A percentile compares a stretch with the other conserved stretches of the same genome.
These are phyloP conservation scores for Aspergillus haitiensis DNA, from an alignment of 495 filamentous ascomycete species.

Conservation along the genomic window DNA sequence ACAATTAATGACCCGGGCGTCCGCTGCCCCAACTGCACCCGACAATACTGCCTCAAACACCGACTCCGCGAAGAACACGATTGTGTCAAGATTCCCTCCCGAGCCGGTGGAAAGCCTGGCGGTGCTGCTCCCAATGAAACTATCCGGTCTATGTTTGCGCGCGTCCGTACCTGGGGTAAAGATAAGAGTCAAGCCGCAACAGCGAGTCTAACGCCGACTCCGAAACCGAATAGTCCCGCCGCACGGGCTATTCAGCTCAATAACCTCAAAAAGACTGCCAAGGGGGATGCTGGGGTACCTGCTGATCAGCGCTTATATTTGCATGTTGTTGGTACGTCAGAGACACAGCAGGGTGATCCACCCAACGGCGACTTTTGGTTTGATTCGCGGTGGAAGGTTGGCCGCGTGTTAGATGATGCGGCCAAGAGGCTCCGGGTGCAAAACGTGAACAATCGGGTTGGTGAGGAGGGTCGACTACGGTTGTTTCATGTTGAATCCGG, in stretches of 20 bases:
- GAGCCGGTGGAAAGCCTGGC: constrained; percentile 48
- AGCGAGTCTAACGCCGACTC: constrained; percentile 47
- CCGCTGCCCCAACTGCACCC: constrained; percentile 75
- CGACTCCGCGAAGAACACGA: constrained; percentile 85
- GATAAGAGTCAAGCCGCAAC: constrained; percentile 55
- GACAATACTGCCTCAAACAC: constrained; percentile 90
- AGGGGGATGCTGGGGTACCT: constrained; percentile 80
- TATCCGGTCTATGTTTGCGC: constrained; percentile 60
- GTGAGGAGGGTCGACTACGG: constrained; percentile 75
- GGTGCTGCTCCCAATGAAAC: constrained; percentile 37
- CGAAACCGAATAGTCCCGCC: constrained; percentile 59
- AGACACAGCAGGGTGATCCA: constrained; percentile 75
- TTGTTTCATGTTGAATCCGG: constrained; percentile 94
- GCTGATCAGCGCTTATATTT: constrained; percentile 81
- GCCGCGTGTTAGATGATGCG: constrained; percentile 82
- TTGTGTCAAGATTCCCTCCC: constrained; percentile 71
- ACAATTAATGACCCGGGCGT: constrained; percentile 76
- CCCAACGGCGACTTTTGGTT: constrained; percentile 83
- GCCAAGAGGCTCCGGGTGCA: constrained; percentile 76
- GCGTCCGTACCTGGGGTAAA: constrained; percentile 66
- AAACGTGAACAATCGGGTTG: constrained; percentile 84
- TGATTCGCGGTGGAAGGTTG: constrained; percentile 81
- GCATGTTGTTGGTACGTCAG: constrained; percentile 72
- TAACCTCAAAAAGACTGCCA: constrained; percentile 77
- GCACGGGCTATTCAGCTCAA: constrained; percentile 65